Conservation (phyloP, 2,329 filamentous ascomycete species). For the Zarea fungicola region DNA sequence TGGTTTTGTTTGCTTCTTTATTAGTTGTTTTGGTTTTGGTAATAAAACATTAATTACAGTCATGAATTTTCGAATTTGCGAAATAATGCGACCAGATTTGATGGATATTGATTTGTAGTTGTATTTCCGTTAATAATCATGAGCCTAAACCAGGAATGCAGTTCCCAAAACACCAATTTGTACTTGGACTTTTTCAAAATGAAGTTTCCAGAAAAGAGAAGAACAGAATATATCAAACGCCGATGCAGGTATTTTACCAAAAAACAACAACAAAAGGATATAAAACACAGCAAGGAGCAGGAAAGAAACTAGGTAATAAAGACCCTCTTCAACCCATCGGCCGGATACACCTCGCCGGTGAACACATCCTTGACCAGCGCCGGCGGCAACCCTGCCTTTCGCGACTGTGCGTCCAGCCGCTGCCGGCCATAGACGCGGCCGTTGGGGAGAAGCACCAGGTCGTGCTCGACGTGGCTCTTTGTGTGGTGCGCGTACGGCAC, state of each 20-base stretch:
- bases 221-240: neutral
- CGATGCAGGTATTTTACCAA: neutral
- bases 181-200: too few relatives aligned
- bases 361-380: slow-evolving; percentile 73
- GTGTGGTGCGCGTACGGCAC: slow-evolving; percentile 95
- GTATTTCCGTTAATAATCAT: too few relatives aligned
- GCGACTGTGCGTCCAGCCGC: slow-evolving; percentile 68
- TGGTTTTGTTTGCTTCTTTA: too few relatives aligned
- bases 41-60: too few relatives aligned
- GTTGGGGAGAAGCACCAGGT: slow-evolving; percentile 83
- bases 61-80: too few relatives aligned
- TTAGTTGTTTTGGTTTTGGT: too few relatives aligned
- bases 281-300: neutral
- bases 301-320: slow-evolving; percentile 59
- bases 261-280: neutral
- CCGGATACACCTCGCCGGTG: slow-evolving; percentile 62
- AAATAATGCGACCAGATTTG: too few relatives aligned
- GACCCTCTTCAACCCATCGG: slow-evolving; percentile 71
- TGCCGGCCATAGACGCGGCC: slow-evolving; percentile 77
- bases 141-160: too few relatives aligned
- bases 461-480: slow-evolving; percentile 85
- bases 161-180: too few relatives aligned
- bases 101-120: too few relatives aligned
- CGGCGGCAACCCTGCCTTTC: slow-evolving; percentile 66
- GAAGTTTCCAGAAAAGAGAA: neutral